Evolutionary conservation across 108 stramenopile species (phyloP), one percentile per base, ranked within the genome.

Genomic region (Cyclotella atomus): DNA sequence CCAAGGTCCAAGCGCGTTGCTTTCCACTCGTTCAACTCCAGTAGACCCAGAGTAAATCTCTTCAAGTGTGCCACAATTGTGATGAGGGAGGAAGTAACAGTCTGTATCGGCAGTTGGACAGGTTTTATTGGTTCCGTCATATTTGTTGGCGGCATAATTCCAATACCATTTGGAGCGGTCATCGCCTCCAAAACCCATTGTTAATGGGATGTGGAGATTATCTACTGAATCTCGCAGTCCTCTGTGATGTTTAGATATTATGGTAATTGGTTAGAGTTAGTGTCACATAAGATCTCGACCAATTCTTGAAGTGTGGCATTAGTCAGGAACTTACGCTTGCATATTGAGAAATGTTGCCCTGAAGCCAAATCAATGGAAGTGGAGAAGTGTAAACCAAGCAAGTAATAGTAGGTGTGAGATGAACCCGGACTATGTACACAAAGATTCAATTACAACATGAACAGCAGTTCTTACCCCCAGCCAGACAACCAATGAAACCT

Each of bases 71-170:
- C 64, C 73, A 34, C 73, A 75, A 8, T 36, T 36, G 21, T 75
- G 73, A 59, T 75, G 63, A 8, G 67, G 75, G 28, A 68, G 50
- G 46, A 76, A 76, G 75, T 61, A 68, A 60, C 75, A 76, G 10
- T 63, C 65, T 19, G 49, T 50, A 67, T 76, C 67, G 24, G 47
- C 67, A 0, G 65, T 14, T 1, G 27, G 34, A 20, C 66, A 76
- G 17, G 67, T 68, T 14, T 20, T 24, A 44, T 59, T 56, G 24
- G 35, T 57, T 1, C n/a, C 15, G 47, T 75, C 55, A 19, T 66
- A 45, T 38, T 65, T 75, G 56, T 65, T 27, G n/a, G 73, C 64
- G 1, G 73, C 54, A 44, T 73, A 73, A 30, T 64, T 27, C 72
- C 73, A 75, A 17, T 49, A 17, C 47, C 47, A 49, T 15, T 19